These are phyloP conservation scores for Adansonia rubrostipa DNA, from an alignment of 441 rosid genomes.

Conservation along the genomic window DNA sequence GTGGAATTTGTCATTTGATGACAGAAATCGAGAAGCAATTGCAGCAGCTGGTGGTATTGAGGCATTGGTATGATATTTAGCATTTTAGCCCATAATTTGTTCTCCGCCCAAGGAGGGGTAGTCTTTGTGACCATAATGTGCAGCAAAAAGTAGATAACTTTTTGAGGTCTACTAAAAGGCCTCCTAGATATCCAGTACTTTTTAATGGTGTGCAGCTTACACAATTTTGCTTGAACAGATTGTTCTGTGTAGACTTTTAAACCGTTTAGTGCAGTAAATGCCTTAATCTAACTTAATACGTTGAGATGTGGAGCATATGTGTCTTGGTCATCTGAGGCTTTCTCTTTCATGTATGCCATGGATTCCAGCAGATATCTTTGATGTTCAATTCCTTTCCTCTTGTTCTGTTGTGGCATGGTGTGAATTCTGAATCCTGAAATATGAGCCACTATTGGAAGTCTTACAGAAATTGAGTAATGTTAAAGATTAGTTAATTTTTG, in stretches of 20 bases:
- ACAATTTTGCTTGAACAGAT: slow-evolving; percentile 1
- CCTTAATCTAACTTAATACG: not conserved
- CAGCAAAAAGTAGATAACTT: slow-evolving; percentile 1
- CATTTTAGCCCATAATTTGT: slow-evolving; percentile 12
- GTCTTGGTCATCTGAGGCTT: slow-evolving; percentile 10
- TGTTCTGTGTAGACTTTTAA: not conserved
- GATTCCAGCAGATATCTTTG: not conserved
- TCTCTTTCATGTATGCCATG: not conserved
- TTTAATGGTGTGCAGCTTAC: not conserved
- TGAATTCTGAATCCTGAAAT: slow-evolving; percentile 12
- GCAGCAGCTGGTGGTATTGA: no score
- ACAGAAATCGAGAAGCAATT: no score
- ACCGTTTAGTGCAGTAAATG: not conserved
- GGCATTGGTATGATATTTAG: not conserved
- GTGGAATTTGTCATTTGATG: no score
- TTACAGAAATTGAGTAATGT: not conserved
- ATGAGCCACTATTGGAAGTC: not conserved
- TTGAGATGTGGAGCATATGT: not conserved
- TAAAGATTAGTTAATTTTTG: not conserved
- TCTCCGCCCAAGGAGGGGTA: not conserved
- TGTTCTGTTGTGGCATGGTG: not conserved
- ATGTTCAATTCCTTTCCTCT: not conserved
- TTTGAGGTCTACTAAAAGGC: not conserved
- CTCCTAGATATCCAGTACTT: not conserved
- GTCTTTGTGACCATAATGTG: not conserved